Conservation (phyloP, 768 basidiomycete species). For the Trichaptum fuscoviolaceum region DNA sequence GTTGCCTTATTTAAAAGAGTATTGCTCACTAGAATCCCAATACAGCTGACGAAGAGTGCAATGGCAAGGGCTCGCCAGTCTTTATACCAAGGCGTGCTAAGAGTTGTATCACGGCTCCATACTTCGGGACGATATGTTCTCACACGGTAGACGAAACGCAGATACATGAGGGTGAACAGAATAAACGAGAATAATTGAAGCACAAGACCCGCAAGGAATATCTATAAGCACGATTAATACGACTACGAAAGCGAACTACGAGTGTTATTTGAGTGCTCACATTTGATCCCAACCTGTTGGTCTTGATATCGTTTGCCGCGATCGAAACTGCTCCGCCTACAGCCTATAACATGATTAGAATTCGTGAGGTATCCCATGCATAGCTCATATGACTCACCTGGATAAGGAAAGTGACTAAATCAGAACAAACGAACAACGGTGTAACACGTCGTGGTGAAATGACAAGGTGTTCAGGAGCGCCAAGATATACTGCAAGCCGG, state of each 20-base stretch:
- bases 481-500: constrained; percentile 47
- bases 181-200: constrained; percentile 51
- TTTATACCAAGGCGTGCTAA: constrained; percentile 37
- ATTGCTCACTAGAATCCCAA: constrained; percentile 60
- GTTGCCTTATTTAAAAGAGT: not conserved
- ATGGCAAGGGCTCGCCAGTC: constrained; percentile 57
- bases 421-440: constrained; percentile 53
- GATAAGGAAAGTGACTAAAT: constrained; percentile 61
- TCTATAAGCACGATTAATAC: constrained; percentile 23
- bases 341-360: constrained; percentile 27
- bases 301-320: constrained; percentile 28
- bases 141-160: constrained; percentile 46
- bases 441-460: constrained; percentile 47
- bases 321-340: constrained; percentile 43
- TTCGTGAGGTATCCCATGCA: not conserved
- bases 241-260: constrained; percentile 3
- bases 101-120: constrained; percentile 32
- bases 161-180: constrained; percentile 41
- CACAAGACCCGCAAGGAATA: constrained; percentile 52
- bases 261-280: constrained; percentile 24
- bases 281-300: constrained; percentile 28
- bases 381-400: constrained; percentile 35
- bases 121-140: constrained; percentile 32
- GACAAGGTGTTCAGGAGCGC: constrained; percentile 42
- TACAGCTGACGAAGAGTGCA: constrained; percentile 48